Evolutionary conservation across 2,329 filamentous ascomycete species (phyloP), one percentile per base, ranked within the genome.

Genomic region (Leptographium wingfieldii): DNA sequence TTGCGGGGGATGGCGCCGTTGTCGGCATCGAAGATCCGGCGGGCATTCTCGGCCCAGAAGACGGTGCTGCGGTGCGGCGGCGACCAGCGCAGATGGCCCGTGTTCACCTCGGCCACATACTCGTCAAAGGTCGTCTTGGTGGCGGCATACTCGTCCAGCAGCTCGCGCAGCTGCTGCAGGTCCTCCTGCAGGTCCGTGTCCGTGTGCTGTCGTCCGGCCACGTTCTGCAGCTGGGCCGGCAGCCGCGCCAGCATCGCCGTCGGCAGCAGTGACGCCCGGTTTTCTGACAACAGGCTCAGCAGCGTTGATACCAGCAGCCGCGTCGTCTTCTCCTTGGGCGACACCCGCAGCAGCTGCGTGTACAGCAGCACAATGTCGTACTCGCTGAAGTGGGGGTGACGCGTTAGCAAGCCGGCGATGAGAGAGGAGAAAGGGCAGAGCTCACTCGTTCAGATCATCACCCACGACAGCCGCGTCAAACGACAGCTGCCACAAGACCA

Each of bases 251-350:
- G 86, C 27, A 94, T 87, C 1, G 94, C 92, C 3, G 87, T 86
- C 9, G 92, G 92, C 60, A 97, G 85, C 72, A 86, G 74, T 71
- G 88, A 80, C 80, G 88, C 76, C 75, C 82, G 73, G 78, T 90
- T 86, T 62, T 78, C 76, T 53, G 77, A 76, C 46, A 96, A 83
- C 53, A 99, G 84, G 73, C 96, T 97, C 71, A 87, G 82, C 49
- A 99, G 81, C 9, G 92, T 96, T 11, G 91, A 91, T 53, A 97
- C 80, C 54, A 96, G 83, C 59, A 99, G 81, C 35, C 94, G 86
- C 0, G 92, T 97, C 1, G 92, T 97, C 79, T 99, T 99, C 72
- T 97, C 94, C 73, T 99, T 99, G 53, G 92, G 92, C 2, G 94
- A 97, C 51, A 96, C 79, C 59, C 91, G 87, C 59, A 99, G 80